Evolutionary conservation across 2,329 filamentous ascomycete species (phyloP), one percentile per base, ranked within the genome.

Genomic region (Cercospora canescens): DNA sequence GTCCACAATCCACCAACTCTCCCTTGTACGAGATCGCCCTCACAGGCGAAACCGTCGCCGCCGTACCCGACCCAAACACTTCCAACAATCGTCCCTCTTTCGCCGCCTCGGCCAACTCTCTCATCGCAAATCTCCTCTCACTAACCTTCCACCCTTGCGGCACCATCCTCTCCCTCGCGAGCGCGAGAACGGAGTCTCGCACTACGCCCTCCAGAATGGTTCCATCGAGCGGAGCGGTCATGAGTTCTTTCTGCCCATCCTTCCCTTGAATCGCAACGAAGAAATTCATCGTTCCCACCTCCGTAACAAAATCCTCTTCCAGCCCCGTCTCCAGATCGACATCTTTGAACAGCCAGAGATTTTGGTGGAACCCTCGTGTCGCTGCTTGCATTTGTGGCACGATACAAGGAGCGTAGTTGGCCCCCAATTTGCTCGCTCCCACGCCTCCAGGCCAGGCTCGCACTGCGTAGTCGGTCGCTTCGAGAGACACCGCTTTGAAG

Each of bases 341-440:
- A 76, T 96, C 90, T 50, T 94, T 94, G 77, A 98, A 99, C 34
- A 99, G 84, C 95, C 95, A 99, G 62, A 99, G 86, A 81, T 98
- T 99, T 84, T 99, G 95, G 82, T 98, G 94, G 86, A 94, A 97
- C 24, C 95, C 95, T 64, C 93, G 88, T 79, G 89, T 91, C 54
- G 93, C 93, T 48, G 95, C 95, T 81, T 97, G 88, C 75, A 95
- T 87, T 82, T 99, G 95, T 18, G 95, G 95, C n/a, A 98, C 84
- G 75, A 99, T 94, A 83, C 95, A 98, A 6, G 95, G 95, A n/a
- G 95, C 95, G 79, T 99, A 99, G 87, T 99, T 99, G 76, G 94
- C 95, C 68, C 95, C 95, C 35, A 99, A 89, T 84, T 99, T 99
- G 88, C 95, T 96, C 84, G 98, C 93, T 74, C 95, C 95, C 34